A percentile compares a stretch with the other conserved stretches of the same genome.
These are phyloP conservation scores for Chrysoporthe cubensis DNA, from an alignment of 2,329 filamentous ascomycete genomes.

Conservation along the genomic window DNA sequence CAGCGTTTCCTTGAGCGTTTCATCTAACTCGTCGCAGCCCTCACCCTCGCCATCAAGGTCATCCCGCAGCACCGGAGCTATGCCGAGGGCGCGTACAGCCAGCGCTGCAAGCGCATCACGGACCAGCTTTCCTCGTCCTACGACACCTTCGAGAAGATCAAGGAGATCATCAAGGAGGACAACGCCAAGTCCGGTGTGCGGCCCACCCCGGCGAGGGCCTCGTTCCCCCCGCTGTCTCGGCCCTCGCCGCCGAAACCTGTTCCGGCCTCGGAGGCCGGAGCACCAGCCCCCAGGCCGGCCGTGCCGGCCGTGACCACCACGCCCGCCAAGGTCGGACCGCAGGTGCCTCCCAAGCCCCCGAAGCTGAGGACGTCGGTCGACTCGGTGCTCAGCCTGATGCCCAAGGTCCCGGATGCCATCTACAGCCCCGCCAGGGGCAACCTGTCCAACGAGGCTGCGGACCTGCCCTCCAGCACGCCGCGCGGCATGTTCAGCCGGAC, in stretches of 20 bases:
- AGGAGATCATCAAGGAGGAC: slow-evolving; percentile 63
- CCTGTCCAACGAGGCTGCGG: slow-evolving; percentile 65
- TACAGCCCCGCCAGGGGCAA: slow-evolving; percentile 79
- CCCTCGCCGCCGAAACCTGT: not conserved
- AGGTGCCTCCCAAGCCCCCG: slow-evolving; percentile 8
- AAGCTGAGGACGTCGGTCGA: slow-evolving; percentile 24
- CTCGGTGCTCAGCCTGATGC: slow-evolving; percentile 58
- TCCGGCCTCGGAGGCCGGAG: not conserved
- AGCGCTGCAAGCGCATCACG: slow-evolving; percentile 54
- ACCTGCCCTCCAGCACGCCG: slow-evolving; percentile 67
- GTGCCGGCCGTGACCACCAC: not conserved
- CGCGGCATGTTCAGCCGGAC: slow-evolving; percentile 66
- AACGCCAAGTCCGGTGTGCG: slow-evolving; percentile 65
- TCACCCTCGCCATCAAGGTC: slow-evolving; percentile 74
- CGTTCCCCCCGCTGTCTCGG: slow-evolving; percentile 3
- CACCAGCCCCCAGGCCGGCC: slow-evolving; percentile 3
- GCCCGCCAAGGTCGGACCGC: not conserved
- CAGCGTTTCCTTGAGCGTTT: not conserved
- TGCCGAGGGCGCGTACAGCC: slow-evolving; percentile 59
- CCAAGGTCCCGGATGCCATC: slow-evolving; percentile 73
- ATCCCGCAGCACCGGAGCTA: slow-evolving; percentile 80
- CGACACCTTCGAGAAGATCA: slow-evolving; percentile 59
- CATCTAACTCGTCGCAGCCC: slow-evolving; percentile 47
- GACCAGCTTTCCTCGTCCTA: slow-evolving; percentile 54
- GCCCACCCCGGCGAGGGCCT: slow-evolving; percentile 40